Conservation (phyloP, 2,329 filamentous ascomycete species). For the Clarireedia monteithiana region DNA sequence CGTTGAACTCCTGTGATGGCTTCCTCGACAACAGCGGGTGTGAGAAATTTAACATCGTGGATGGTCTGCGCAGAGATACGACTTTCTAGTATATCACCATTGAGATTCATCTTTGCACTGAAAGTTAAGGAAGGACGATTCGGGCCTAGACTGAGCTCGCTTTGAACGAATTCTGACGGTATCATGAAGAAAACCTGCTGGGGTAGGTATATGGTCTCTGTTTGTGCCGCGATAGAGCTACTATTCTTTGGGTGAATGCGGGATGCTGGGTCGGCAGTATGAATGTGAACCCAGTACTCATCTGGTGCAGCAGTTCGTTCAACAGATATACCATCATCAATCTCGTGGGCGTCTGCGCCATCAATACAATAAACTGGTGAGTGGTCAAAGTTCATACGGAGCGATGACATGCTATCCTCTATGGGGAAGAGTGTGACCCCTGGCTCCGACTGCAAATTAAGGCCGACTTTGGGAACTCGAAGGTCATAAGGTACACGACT, state of each 20-base stretch:
- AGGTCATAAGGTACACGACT: slow-evolving; percentile 55
- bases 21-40: slow-evolving; percentile 41
- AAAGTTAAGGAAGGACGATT: slow-evolving; percentile 51
- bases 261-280: slow-evolving; percentile 72
- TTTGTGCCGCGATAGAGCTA: slow-evolving; percentile 52
- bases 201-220: slow-evolving; percentile 52
- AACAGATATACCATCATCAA: slow-evolving; percentile 74
- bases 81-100: slow-evolving; percentile 46
- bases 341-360: slow-evolving; percentile 54
- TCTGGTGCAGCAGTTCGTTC: slow-evolving; percentile 44
- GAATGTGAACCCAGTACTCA: slow-evolving; percentile 69
- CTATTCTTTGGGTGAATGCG: slow-evolving; percentile 52
- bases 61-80: slow-evolving; percentile 47
- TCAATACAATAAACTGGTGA: slow-evolving; percentile 68
- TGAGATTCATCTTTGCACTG: slow-evolving; percentile 47
- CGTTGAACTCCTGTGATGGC: slow-evolving; percentile 15
- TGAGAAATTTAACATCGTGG: slow-evolving; percentile 49
- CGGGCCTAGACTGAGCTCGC: slow-evolving; percentile 46
- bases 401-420: slow-evolving; percentile 39
- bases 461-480: slow-evolving; percentile 43
- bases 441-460: slow-evolving; percentile 11
- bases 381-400: slow-evolving; percentile 52
- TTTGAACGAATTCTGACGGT: slow-evolving; percentile 39
- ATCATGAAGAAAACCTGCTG: slow-evolving; percentile 54
- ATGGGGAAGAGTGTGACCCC: slow-evolving; percentile 30